Evolutionary conservation across 768 basidiomycete species (phyloP).

Genomic region (Macrolepiota fuliginosa): DNA sequence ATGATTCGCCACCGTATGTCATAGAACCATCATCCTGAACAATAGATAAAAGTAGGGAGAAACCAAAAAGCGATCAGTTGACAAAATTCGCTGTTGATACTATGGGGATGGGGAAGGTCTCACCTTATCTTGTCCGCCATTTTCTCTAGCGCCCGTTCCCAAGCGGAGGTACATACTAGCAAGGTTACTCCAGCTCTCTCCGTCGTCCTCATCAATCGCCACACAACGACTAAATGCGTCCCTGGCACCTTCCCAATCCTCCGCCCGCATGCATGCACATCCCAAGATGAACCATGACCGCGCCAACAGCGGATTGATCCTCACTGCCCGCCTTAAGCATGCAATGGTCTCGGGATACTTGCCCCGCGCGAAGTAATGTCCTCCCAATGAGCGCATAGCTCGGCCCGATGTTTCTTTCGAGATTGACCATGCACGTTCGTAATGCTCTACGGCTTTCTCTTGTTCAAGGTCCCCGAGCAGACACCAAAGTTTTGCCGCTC

Average conservation of each 20-base stretch:
- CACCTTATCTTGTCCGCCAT: constrained; percentile 27
- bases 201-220: constrained; percentile 91
- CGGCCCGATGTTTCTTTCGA: constrained; percentile 81
- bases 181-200: constrained; percentile 97
- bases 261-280: constrained; percentile 78
- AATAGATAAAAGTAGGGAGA: neutral
- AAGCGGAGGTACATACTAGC: constrained; percentile 92
- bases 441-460: constrained; percentile 66
- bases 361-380: constrained; percentile 68
- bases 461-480: constrained; percentile 90
- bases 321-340: constrained; percentile 72
- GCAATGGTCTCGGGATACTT: constrained; percentile 61
- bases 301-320: constrained; percentile 85
- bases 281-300: constrained; percentile 98
- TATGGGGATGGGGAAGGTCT: constrained; percentile 10
- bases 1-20: constrained; percentile 16
- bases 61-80: constrained; percentile 1
- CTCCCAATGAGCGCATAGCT: constrained; percentile 90
- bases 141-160: constrained; percentile 39
- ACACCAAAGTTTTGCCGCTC: constrained; percentile 94
- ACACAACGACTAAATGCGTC: constrained; percentile 87
- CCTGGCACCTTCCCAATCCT: constrained; percentile 82
- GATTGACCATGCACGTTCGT: constrained; percentile 80
- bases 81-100: neutral
- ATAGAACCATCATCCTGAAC: constrained; percentile 5